Evolutionary conservation across 768 basidiomycete genomes (phyloP).

Genomic region (Hysterangium stoloniferum): DNA sequence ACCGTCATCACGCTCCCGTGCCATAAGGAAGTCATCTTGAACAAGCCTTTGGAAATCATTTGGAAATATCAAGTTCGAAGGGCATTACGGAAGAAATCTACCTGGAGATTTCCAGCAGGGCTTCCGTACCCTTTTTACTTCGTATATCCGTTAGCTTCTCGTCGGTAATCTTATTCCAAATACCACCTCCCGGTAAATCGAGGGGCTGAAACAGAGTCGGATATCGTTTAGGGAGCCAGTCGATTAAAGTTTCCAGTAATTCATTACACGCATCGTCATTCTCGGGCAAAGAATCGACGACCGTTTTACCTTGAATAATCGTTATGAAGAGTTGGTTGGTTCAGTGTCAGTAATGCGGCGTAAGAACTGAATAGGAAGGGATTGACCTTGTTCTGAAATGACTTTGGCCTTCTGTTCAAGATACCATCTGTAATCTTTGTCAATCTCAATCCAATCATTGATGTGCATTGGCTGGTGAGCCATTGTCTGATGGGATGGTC

Average conservation of each 20-base stretch:
- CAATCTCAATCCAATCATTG: slow-evolving; percentile 32
- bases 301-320: slow-evolving; percentile 25
- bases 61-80: slow-evolving; percentile 8
- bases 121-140: slow-evolving; percentile 19
- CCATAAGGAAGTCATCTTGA: slow-evolving; percentile 31
- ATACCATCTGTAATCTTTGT: slow-evolving; percentile 27
- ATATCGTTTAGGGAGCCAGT: slow-evolving; percentile 50
- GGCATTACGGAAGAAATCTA: slow-evolving; percentile 15
- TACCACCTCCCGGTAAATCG: slow-evolving; percentile 14
- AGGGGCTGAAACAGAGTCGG: slow-evolving; percentile 39
- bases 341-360: no score
- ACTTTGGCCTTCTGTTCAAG: slow-evolving; percentile 25
- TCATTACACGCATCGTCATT: slow-evolving; percentile 42
- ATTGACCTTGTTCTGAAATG: slow-evolving; percentile 25
- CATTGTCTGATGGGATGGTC: slow-evolving; percentile 19
- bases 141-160: slow-evolving; percentile 16
- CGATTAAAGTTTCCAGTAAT: slow-evolving; percentile 47
- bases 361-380: no score
- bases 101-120: slow-evolving; percentile 22
- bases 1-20: slow-evolving; percentile 26
- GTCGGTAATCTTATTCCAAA: slow-evolving; percentile 24
- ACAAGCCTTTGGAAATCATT: slow-evolving; percentile 21
- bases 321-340: no score
- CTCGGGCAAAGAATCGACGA: slow-evolving; percentile 41
- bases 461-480: slow-evolving; percentile 30